A percentile compares a stretch with the other conserved stretches of the same genome.
Conservation (phyloP, 108 stramenopile species). For the Pelagomonas calceolata region DNA sequence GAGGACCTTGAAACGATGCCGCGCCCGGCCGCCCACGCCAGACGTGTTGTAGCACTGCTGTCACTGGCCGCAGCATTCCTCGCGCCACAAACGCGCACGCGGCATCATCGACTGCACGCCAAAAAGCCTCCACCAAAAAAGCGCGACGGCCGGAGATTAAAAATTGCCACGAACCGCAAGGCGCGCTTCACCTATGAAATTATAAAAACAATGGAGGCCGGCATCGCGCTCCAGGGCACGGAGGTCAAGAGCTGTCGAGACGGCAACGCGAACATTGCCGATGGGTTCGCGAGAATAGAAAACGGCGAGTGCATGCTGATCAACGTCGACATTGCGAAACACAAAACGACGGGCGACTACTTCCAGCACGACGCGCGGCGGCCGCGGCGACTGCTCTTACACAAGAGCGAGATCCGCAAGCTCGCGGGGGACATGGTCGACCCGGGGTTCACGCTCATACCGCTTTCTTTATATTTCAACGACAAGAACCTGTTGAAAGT, state of each 20-base stretch:
- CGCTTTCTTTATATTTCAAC: conserved; percentile 23
- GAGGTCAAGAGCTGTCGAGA: conserved; percentile 20
- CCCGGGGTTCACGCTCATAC: conserved; percentile 14
- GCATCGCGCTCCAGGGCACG: conserved; percentile 19
- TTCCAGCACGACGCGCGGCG: conserved; percentile 19
- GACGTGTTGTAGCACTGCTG: too few species aligned
- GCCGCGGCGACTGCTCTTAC: conserved; percentile 14
- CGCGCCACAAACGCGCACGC: too few species aligned
- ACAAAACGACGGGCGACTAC: conserved; percentile 7
- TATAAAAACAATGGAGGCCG: conserved; percentile 18
- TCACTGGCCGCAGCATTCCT: too few species aligned
- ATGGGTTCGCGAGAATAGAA: conserved; percentile 15
- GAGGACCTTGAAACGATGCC: too few species aligned
- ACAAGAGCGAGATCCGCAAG: conserved; percentile 18
- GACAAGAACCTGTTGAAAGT: conserved; percentile 14
- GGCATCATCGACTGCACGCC: too few species aligned
- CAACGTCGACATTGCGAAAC: conserved; percentile 19
- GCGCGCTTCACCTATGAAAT: conserved; percentile 20
- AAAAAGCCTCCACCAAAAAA: too few species aligned
- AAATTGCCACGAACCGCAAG: background rate
- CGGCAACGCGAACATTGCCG: conserved; percentile 15
- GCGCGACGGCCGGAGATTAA: too few species aligned
- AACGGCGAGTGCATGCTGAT: conserved; percentile 5
- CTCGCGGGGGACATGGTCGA: conserved; percentile 7
- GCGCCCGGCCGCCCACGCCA: too few species aligned